Base-by-base conservation (phyloP, 2,329 filamentous ascomycete genomes). In the Alternaria alternata region DNA sequence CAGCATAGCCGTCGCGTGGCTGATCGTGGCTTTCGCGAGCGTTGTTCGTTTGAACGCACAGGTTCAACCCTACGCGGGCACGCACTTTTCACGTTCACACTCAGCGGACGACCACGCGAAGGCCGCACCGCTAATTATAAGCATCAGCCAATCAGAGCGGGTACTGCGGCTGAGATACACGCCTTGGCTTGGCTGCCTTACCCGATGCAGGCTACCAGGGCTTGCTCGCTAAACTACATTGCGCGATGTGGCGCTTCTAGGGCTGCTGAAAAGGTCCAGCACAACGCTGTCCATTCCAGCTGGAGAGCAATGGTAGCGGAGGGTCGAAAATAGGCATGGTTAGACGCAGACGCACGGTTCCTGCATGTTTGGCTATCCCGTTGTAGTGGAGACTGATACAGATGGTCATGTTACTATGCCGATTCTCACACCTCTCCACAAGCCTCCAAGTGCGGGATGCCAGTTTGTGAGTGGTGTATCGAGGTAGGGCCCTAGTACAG, bases 1-100 rank as follows among this genome's bases (percentile, higher is more conserved):
- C 63, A 72, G 72, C 75, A 76, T 73, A 78, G 76, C 75, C 74
- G 66, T 67, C 57, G 51, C 69, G 75, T 78, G 76, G 76, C 76
- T 77, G 74, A 73, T 69, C 54, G 63, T 68, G 60, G 67, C 65
- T 66, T 59, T 59, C 59, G 60, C 59, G 59, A 69, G 69, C 70
- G 64, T 66, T 70, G 68, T 70, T 62, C 69, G 61, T 57, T 24
- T 62, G 24, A 43, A 51, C 46, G 46, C 44, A 34, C 49, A 54
- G 46, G 30, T 63, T 69, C 67, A 65, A 67, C 67, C 61, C 66
- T 65, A 68, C 64, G 63, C 64, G 60, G 65, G 61, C 63, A 56
- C 61, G 65, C 64, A 38, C 68, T 64, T 42, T 61, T 63, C 64
- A 63, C 65, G 66, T 65, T 72, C 65, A 43, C 64, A 47, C 63